Evolutionary conservation across 805 yeast genomes (phyloP).

Genomic region (Kazachstania kunashirensis): DNA sequence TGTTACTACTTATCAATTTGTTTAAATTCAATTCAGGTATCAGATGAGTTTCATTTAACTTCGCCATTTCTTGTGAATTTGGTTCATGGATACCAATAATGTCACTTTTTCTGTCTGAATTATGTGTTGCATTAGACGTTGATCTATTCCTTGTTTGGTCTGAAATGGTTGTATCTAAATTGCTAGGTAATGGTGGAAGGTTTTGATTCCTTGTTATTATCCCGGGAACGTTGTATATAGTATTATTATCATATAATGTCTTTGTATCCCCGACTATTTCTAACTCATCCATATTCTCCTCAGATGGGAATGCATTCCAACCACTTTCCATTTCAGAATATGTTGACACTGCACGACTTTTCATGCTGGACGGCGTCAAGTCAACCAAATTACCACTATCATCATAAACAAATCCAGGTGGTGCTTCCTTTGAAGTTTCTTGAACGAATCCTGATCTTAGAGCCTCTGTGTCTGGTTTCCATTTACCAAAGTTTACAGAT

Average conservation of each 20-base stretch:
- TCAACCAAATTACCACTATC: constrained; percentile 27
- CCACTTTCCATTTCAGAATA: constrained; percentile 28
- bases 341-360: constrained; percentile 22
- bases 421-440: constrained; percentile 28
- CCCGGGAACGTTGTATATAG: constrained; percentile 31
- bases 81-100: constrained; percentile 11
- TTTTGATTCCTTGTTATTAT: constrained; percentile 18
- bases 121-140: not conserved
- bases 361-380: constrained; percentile 25
- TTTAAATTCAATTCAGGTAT: constrained; percentile 35
- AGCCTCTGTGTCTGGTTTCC: constrained; percentile 48
- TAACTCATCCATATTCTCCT: constrained; percentile 14
- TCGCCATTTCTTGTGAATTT: constrained; percentile 13
- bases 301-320: constrained; percentile 31
- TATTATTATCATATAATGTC: constrained; percentile 29
- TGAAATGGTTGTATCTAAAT: constrained; percentile 5
- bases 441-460: constrained; percentile 33
- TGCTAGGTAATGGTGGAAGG: constrained; percentile 28
- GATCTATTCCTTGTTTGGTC: not conserved
- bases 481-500: constrained; percentile 21
- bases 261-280: constrained; percentile 29
- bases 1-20: constrained; percentile 30
- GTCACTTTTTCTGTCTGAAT: constrained; percentile 1
- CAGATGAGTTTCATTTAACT: constrained; percentile 32
- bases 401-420: constrained; percentile 29